Percentiles rank a stretch among this genome's conserved stretches.
Evolutionary conservation across 2,329 filamentous ascomycete species (phyloP).

Genomic region (Claviceps sp.): DNA sequence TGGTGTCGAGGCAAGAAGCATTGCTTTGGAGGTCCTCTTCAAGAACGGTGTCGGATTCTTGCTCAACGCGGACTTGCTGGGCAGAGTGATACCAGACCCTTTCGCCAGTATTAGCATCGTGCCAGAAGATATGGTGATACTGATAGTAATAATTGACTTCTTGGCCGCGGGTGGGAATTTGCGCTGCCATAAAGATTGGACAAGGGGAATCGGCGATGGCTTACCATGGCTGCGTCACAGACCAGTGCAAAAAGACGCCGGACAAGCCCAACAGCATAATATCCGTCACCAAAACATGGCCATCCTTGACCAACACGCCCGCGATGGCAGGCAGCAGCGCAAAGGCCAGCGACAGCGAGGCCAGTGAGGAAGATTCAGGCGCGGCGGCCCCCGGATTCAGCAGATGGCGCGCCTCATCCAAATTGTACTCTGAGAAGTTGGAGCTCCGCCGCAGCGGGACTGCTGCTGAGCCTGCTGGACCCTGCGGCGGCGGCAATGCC

Average conservation of each 20-base stretch:
- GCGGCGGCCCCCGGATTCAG: constrained; percentile 35
- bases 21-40: constrained; percentile 1
- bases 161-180: no score
- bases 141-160: no score
- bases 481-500: constrained; percentile 8
- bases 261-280: constrained; percentile 67
- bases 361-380: constrained; percentile 54
- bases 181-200: no score
- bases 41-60: constrained; percentile 24
- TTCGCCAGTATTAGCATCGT: constrained; percentile 1
- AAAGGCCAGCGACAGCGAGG: constrained; percentile 69
- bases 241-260: constrained; percentile 84
- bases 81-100: constrained; percentile 66
- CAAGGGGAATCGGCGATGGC: constrained; percentile 14
- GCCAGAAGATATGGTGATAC: no score
- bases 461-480: no score
- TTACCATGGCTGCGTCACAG: constrained; percentile 78
- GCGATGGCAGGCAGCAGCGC: constrained; percentile 77
- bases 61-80: constrained; percentile 44
- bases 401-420: constrained; percentile 57
- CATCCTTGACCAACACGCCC: constrained; percentile 74
- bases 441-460: constrained; percentile 52
- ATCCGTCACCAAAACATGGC: constrained; percentile 72
- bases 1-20: constrained; percentile 17
- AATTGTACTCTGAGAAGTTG: constrained; percentile 61